These are phyloP conservation scores for Coemansia sp. DNA, from an alignment of 192 early-diverging fungal species.

Conservation along the genomic window DNA sequence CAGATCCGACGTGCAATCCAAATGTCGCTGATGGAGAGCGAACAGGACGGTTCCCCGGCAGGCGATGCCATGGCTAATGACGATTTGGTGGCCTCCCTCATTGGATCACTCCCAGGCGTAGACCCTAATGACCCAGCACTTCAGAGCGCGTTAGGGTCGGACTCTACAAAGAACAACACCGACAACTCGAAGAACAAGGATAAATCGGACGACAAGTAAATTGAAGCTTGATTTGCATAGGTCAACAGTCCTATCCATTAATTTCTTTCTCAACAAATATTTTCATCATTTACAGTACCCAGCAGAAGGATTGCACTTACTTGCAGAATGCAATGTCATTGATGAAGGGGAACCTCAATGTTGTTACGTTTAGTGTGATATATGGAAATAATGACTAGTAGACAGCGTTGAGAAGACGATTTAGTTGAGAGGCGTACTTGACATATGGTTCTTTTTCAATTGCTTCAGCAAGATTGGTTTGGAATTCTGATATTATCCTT, in stretches of 20 bases:
- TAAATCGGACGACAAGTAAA: constrained; percentile 14
- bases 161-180: constrained; percentile 50
- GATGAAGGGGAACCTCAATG: no score
- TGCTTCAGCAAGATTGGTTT: no score
- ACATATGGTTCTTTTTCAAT: no score
- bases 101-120: constrained; percentile 84
- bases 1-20: constrained; percentile 49
- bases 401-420: no score
- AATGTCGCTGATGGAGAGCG: constrained; percentile 52
- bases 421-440: no score
- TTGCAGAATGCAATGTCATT: no score
- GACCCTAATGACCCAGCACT: constrained; percentile 83
- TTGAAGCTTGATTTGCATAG: background rate
- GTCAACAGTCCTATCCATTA: background rate
- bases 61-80: constrained; percentile 47
- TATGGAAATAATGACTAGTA: no score
- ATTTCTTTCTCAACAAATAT: background rate
- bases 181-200: constrained; percentile 35
- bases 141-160: constrained; percentile 61
- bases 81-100: constrained; percentile 69
- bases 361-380: no score
- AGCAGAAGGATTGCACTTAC: no score
- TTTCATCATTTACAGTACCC: background rate
- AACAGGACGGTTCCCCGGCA: constrained; percentile 17
- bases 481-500: no score